Evolutionary conservation across 2,329 filamentous ascomycete genomes (phyloP), one percentile per base, ranked within the genome.

Genomic region (Teratosphaeria destructans): DNA sequence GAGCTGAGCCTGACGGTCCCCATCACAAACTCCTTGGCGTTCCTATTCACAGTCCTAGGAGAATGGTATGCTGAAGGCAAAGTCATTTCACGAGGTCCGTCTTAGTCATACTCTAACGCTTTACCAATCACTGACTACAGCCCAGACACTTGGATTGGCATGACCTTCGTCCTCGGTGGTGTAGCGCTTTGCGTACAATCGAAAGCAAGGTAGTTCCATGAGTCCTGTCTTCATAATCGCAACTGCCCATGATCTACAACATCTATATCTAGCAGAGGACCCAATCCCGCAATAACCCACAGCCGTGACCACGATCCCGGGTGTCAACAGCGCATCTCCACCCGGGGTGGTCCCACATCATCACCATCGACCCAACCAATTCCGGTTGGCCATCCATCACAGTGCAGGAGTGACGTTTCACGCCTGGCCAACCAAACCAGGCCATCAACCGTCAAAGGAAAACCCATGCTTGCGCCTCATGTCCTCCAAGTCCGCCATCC

Each of bases 51-150:
- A 0, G 92, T 96, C 1, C 70, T 96, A 12, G 93, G 92, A 0
- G 93, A 97, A 67, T 97, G 92, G 91, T 95, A 87, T 79, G 90
- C 93, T 0, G 93, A 96, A 68, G 85, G 85, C 62, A 97, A 96
- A 73, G 88, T 92, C 1, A 95, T 97, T 62, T 89, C 86, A 66
- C 82, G 85, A 79, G 84, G 89, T 91, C 77, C 69, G 82, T 76
- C 12, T 37, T 8, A 47, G 26, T 7, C 34, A 43, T 32, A 39
- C 23, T 12, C 57, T 2, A 43, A 26, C 23, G 12, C 3, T 53
- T 26, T 35, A 34, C 52, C 52, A 60, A 69, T 43, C 68, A 54
- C 49, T 58, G 26, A 54, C n/a, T 19, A 3, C 5, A 2, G 8
- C 8, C 27, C 63, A 90, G 90, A 93, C 72, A 95, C 90, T 0